Conservation (phyloP, 2,329 filamentous ascomycete species). For the Colletotrichum somersetense region DNA sequence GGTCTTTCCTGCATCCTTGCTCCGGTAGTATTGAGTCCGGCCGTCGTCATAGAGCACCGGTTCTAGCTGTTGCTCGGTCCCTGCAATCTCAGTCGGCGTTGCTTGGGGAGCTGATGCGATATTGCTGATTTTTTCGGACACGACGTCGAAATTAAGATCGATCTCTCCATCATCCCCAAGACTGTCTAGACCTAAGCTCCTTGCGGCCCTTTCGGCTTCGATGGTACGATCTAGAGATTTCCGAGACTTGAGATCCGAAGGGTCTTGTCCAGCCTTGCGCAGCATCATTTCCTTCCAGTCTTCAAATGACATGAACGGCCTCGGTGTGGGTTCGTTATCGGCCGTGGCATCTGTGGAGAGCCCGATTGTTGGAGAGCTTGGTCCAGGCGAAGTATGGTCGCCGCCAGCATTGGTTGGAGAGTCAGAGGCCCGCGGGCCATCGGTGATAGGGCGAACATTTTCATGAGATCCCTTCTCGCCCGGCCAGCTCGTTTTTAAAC, state of each 20-base stretch:
- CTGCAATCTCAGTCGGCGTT: slow-evolving; percentile 30
- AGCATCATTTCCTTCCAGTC: slow-evolving; percentile 98
- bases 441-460: background rate
- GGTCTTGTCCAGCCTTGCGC: slow-evolving; percentile 81
- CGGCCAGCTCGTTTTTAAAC: slow-evolving; percentile 73
- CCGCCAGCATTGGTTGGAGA: background rate
- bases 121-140: slow-evolving; percentile 57
- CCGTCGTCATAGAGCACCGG: slow-evolving; percentile 61
- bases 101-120: slow-evolving; percentile 37
- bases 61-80: slow-evolving; percentile 49
- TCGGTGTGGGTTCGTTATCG: slow-evolving; percentile 42
- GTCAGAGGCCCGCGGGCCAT: background rate
- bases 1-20: slow-evolving; percentile 95
- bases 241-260: slow-evolving; percentile 70
- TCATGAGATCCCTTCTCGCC: background rate
- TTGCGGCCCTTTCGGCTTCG: slow-evolving; percentile 66
- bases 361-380: slow-evolving; percentile 27
- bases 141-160: slow-evolving; percentile 65
- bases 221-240: slow-evolving; percentile 64
- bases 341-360: background rate
- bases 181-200: slow-evolving; percentile 75
- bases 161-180: slow-evolving; percentile 93
- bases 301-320: slow-evolving; percentile 93
- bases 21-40: slow-evolving; percentile 71
- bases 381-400: slow-evolving; percentile 34